phyloP scores from a whole-genome alignment of 129 eudicot species.

The Saposhnikovia divaricata region DNA sequence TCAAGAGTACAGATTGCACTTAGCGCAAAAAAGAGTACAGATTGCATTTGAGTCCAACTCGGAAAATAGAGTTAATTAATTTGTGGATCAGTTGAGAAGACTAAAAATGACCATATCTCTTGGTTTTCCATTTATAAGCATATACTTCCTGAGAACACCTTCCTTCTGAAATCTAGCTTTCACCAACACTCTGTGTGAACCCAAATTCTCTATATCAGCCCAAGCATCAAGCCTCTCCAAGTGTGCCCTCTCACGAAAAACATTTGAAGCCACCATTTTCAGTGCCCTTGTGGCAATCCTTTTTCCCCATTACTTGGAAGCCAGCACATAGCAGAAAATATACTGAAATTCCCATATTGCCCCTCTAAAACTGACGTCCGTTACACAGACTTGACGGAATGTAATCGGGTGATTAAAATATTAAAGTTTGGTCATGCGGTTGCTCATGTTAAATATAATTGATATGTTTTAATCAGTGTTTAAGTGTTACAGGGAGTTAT shows the following conservation, averaged over 20 bases:
- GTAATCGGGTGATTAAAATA: too few species aligned
- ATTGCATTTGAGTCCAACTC: background rate
- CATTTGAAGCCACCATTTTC: background rate
- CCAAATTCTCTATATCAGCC: conserved; percentile 2
- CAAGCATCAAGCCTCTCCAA: conserved; percentile 1
- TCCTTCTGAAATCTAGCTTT: conserved; percentile 15
- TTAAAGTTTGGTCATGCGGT: too few species aligned
- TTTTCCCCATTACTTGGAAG: background rate
- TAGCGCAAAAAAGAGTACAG: background rate
- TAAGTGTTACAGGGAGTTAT: too few species aligned
- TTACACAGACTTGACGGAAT: too few species aligned
- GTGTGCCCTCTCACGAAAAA: background rate
- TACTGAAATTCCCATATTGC: too few species aligned
- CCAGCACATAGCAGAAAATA: conserved; percentile 32
- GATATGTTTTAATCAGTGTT: too few species aligned
- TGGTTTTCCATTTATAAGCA: conserved; percentile 10
- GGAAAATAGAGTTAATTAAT: background rate
- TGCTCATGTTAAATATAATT: too few species aligned
- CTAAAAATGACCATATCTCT: conserved; percentile 11
- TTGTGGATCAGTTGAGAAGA: conserved; percentile 1
- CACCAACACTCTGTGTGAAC: conserved; percentile 15
- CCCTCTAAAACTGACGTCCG: too few species aligned
- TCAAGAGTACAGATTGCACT: background rate
- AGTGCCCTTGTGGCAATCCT: background rate
- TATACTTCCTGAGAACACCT: conserved; percentile 13